Percentiles rank a stretch among this genome's conserved stretches.
These are phyloP conservation scores for Chytriomyces hyalinus DNA, from an alignment of 192 early-diverging fungal genomes.

Conservation along the genomic window DNA sequence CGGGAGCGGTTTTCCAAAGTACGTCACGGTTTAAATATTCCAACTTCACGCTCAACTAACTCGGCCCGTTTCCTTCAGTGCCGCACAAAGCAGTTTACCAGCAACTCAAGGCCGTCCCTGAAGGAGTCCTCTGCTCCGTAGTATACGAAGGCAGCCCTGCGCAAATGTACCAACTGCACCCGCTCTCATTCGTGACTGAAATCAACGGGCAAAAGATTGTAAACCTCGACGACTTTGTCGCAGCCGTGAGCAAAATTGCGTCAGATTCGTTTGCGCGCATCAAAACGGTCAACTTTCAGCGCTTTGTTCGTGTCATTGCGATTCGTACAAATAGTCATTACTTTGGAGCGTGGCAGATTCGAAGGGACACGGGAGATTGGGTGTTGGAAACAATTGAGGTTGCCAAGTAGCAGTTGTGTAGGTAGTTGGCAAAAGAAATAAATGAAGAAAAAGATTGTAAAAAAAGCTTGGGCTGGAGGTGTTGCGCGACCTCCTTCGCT, in stretches of 20 bases:
- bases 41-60: too few relatives aligned
- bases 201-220: conserved; percentile 35
- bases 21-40: neutral
- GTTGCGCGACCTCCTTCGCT: too few relatives aligned
- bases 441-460: neutral
- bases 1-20: conserved; percentile 50
- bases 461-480: too few relatives aligned
- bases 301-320: conserved; percentile 47
- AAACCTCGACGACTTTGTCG: conserved; percentile 40
- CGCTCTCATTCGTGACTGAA: conserved; percentile 45
- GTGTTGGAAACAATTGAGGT: conserved; percentile 17
- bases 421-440: too few relatives aligned
- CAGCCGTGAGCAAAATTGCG: conserved; percentile 35
- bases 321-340: conserved; percentile 50
- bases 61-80: neutral
- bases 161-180: conserved; percentile 45
- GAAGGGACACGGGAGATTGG: neutral
- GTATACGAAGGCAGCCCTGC: conserved; percentile 53
- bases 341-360: conserved; percentile 48
- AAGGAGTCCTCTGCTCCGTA: conserved; percentile 51
- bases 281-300: conserved; percentile 39
- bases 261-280: conserved; percentile 44
- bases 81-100: conserved; percentile 51
- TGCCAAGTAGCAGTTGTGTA: neutral
- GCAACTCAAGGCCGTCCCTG: conserved; percentile 49